Evolutionary conservation across 805 yeast genomes (phyloP).

Genomic region (Candida sithepensis): DNA sequence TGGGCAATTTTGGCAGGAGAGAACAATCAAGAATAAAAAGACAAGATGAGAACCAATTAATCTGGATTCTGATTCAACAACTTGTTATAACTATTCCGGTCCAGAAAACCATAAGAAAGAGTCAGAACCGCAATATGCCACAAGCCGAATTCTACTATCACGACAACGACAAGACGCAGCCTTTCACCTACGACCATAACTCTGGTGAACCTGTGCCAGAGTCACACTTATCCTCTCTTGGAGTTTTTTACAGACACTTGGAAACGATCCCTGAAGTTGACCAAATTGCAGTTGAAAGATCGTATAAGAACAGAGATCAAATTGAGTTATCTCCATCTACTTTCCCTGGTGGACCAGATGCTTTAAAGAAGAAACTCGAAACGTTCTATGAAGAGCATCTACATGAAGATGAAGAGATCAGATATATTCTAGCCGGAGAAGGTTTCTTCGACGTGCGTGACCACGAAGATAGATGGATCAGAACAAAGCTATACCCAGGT

Average conservation of each 20-base stretch:
- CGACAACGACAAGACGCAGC: constrained; percentile 54
- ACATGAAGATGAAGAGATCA: constrained; percentile 96
- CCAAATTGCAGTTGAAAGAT: constrained; percentile 60
- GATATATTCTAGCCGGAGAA: constrained; percentile 84
- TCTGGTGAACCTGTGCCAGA: constrained; percentile 56
- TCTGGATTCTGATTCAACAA: too few species aligned
- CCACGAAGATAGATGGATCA: constrained; percentile 61
- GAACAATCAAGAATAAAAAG: too few species aligned
- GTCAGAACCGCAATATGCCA: constrained; percentile 4
- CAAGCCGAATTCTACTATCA: constrained; percentile 45
- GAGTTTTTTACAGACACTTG: constrained; percentile 62
- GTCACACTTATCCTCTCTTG: constrained; percentile 52
- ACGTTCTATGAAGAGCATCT: constrained; percentile 80
- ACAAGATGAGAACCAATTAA: too few species aligned
- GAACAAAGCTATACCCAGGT: constrained; percentile 57
- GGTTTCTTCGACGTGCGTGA: constrained; percentile 90
- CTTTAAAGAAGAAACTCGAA: constrained; percentile 60
- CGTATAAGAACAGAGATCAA: constrained; percentile 77
- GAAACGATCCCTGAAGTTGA: constrained; percentile 55
- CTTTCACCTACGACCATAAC: constrained; percentile 68
- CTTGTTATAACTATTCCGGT: too few species aligned
- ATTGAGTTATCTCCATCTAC: constrained; percentile 57
- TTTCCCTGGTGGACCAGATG: constrained; percentile 58
- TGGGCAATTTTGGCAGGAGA: neutral
- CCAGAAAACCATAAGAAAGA: too few species aligned